Conservation (phyloP, 257 asterid species). For the Salvia miltiorrhiza region DNA sequence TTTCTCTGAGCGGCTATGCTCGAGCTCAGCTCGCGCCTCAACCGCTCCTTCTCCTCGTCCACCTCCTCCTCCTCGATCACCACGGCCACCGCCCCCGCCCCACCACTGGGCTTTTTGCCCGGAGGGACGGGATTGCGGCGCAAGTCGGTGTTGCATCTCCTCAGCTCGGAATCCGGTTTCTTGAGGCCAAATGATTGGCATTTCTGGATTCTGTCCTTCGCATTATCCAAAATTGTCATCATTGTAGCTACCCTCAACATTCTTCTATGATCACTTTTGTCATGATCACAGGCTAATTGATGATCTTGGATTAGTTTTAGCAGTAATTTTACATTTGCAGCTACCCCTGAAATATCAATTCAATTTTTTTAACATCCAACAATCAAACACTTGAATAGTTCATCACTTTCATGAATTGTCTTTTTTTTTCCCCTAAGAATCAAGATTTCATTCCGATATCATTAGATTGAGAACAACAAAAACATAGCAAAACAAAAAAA, state of each 20-base stretch:
- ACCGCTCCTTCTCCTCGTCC: constrained; percentile 48
- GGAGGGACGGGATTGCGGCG: constrained; percentile 16
- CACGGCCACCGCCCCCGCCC: neutral
- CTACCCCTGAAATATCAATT: constrained; percentile 50
- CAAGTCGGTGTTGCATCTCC: constrained; percentile 39
- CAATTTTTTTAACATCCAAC: neutral
- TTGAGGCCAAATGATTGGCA: constrained; percentile 62
- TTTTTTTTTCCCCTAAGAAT: neutral
- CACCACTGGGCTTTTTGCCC: constrained; percentile 22
- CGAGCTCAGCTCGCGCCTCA: constrained; percentile 45
- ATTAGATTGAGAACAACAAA: too few species aligned
- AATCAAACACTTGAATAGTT: neutral
- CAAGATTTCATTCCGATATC: neutral
- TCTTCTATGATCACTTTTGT: constrained; percentile 53
- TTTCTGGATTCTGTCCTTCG: constrained; percentile 55
- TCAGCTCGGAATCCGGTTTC: constrained; percentile 29
- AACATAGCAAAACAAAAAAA: neutral
- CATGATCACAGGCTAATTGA: constrained; percentile 58
- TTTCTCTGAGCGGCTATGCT: constrained; percentile 58
- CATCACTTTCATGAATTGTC: neutral
- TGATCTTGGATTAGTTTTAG: constrained; percentile 77
- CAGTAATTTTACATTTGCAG: constrained; percentile 62
- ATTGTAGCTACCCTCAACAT: constrained; percentile 85
- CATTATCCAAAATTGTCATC: constrained; percentile 78
- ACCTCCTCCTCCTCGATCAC: constrained; percentile 1